Evolutionary conservation across 2,329 filamentous ascomycete genomes (phyloP).

Genomic region (Ramularia endophylla): DNA sequence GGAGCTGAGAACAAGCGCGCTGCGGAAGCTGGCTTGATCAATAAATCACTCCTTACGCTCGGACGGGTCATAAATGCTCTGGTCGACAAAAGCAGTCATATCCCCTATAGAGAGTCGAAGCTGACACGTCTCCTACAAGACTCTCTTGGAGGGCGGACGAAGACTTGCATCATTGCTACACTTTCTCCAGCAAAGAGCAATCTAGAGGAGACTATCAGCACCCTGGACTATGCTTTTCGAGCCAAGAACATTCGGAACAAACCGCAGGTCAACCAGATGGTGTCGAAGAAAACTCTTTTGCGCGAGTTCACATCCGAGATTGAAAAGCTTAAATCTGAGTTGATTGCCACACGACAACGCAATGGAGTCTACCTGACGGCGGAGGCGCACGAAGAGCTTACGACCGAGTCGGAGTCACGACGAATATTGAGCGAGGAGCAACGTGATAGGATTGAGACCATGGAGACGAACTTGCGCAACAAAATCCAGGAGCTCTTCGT

Average conservation of each 20-base stretch:
- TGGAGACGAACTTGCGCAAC: conserved; percentile 84
- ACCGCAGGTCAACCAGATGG: conserved; percentile 84
- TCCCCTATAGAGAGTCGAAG: conserved; percentile 92
- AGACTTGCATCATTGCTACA: conserved; percentile 98
- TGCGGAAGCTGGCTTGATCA: conserved; percentile 91
- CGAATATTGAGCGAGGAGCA: conserved; percentile 91
- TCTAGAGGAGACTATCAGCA: conserved; percentile 96
- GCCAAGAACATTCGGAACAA: conserved; percentile 99
- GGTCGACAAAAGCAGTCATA: conserved; percentile 83
- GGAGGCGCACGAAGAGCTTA: conserved; percentile 86
- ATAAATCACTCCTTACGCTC: conserved; percentile 92
- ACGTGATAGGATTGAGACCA: conserved; percentile 80
- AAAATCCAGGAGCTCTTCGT: conserved; percentile 90
- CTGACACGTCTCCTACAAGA: conserved; percentile 92
- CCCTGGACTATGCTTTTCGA: conserved; percentile 93
- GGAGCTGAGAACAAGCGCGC: conserved; percentile 98
- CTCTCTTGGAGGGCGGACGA: conserved; percentile 88
- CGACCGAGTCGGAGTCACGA: conserved; percentile 83
- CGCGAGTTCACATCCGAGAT: conserved; percentile 89
- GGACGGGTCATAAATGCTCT: conserved; percentile 96
- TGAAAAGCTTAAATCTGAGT: conserved; percentile 86
- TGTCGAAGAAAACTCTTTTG: conserved; percentile 89
- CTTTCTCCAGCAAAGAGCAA: conserved; percentile 93
- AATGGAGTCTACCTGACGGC: conserved; percentile 93
- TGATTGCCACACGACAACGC: conserved; percentile 85